Evolutionary conservation across 306 rosid species (phyloP), one percentile per base, ranked within the genome.

Genomic region (Glycine soja): DNA sequence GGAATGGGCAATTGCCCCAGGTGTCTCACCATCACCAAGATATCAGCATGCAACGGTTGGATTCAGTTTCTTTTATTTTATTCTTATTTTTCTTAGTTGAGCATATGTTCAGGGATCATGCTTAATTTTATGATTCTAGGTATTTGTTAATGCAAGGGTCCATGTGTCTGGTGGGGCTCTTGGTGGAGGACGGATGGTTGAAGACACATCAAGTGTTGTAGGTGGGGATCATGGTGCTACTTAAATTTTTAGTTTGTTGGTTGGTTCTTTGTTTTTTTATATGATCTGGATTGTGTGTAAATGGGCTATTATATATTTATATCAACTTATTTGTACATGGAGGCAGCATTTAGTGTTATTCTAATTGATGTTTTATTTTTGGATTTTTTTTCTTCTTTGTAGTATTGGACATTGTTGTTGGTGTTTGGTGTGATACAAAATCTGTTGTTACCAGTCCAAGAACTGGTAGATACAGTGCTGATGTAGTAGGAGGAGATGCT

Each of bases 331-430:
- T 68, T 70, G 78, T 53, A 63, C 47, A 70, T 24, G 52, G 75
- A 66, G 56, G 59, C 62, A 80, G 59, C 18, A 34, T 82, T 58
- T 52, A 65, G 46, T 52, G 43, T 7, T 62, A 45, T 67, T 56
- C 45, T 45, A 14, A 47, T 45, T 34, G 36, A 68, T 75, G 67
- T 45, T 72, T 19, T 88, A 72, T 77, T 16, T 84, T 58, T 76
- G 42, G 2, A 32, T 79, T 68, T 53, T 82, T 56, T 85, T 56
- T 67, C 16, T n/a, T n/a, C n/a, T 87, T 70, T 83, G 56, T 79
- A 95, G 99, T 96, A 77, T 85, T 96, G 97, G 99, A 96, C 86
- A 96, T 98, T 81, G 99, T 98, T 83, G 99, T 98, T 51, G 99
- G 99, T 52, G 98, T 96, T 76, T 96, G 99, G 99, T 96, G 99